Conservation (phyloP, 2,329 filamentous ascomycete genomes). For the Aspergillus versicolor region DNA sequence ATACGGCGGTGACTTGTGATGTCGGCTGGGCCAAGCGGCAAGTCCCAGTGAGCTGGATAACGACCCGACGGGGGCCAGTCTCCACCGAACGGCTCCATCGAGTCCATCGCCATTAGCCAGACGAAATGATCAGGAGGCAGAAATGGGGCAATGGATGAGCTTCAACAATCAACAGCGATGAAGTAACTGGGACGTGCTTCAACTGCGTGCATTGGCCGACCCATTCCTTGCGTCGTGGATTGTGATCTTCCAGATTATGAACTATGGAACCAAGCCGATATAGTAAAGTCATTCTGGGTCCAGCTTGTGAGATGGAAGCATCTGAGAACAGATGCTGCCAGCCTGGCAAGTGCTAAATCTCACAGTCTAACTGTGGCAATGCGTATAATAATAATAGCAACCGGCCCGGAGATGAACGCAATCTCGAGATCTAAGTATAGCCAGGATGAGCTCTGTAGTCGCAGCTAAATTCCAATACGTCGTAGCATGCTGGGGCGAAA, state of each 20-base stretch:
- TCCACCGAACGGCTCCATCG: background rate
- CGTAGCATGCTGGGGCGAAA: no score
- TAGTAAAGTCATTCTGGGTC: background rate
- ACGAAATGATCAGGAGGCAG: background rate
- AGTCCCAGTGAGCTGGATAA: conserved; percentile 2
- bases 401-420: no score
- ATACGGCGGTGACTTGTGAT: no score
- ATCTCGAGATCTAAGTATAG: no score
- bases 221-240: conserved; percentile 8
- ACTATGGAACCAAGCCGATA: background rate
- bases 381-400: no score
- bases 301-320: background rate
- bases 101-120: background rate
- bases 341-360: no score
- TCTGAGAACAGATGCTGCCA: background rate
- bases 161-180: background rate
- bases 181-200: conserved; percentile 3
- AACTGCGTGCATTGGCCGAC: background rate
- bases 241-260: background rate
- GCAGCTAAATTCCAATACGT: no score
- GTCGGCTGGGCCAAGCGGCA: background rate
- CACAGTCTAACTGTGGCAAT: no score
- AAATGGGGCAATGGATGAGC: background rate
- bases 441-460: no score
- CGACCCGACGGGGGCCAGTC: background rate